Evolutionary conservation across 768 basidiomycete genomes (phyloP), one percentile per base, ranked within the genome.

Genomic region (Pleurotus ostreatus): DNA sequence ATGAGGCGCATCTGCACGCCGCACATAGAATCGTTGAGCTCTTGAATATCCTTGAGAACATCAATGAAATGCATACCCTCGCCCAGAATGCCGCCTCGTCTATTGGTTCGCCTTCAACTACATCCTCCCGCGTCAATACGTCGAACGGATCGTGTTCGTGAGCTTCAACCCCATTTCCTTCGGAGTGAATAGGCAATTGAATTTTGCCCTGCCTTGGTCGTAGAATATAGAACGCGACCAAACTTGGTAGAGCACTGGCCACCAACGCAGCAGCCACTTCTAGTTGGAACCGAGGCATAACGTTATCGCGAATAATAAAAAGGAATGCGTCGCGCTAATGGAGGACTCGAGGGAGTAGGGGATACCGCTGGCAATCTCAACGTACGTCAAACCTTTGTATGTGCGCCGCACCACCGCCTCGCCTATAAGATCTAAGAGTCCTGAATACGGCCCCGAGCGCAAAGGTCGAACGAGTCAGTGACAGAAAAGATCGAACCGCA

Each of bases 81-180:
- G 63, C 61, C 85, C 84, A 86, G 67, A 91, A 91, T 2, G 56
- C 69, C 3, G 73, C 74, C 51, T 80, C 85, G 20, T 88, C 69
- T 40, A 89, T 73, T 6, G 89, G 85, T 52, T 79, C 78, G 3
- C 88, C 88, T 59, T 89, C 85, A 11, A 84, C 57, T 37, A 81
- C 60, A 61, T 93, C 91, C 65, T 87, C 85, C 7, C 84, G 80
- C n/a, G 66, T 82, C 16, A 83, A 80, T n/a, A 93, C 84, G 65
- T 84, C 81, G 64, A 88, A 89, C 9, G 86, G 83, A 62, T 89
- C 88, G 11, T 66, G 67, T 30, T 66, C 64, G 15, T 61, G 63
- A 26, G 60, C 49, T n/a, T 47, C 49, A 16, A 55, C 47, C 64
- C 61, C 51, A 57, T 51, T 58, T 57, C 41, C 62, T 5, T 63